A percentile compares a stretch with the other conserved stretches of the same genome.
Evolutionary conservation across 768 basidiomycete species (phyloP).

Genomic region (Lactifluus pinguis): DNA sequence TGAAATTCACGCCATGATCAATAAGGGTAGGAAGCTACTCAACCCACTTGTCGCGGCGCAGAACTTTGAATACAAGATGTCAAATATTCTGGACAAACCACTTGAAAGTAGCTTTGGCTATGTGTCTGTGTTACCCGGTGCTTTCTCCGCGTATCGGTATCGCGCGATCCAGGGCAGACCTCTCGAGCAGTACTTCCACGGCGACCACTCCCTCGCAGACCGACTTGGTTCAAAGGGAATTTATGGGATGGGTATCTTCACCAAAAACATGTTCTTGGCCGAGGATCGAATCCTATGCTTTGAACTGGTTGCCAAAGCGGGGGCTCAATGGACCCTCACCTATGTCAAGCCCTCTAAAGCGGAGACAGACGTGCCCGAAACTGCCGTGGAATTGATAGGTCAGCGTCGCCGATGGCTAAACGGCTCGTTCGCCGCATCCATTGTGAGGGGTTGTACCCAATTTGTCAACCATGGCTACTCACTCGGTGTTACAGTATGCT

Average conservation of each 20-base stretch:
- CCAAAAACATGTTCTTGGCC: constrained; percentile 86
- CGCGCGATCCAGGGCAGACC: constrained; percentile 87
- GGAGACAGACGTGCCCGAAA: constrained; percentile 93
- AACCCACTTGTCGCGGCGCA: constrained; percentile 93
- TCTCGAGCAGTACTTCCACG: constrained; percentile 78
- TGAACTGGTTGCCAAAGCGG: constrained; percentile 87
- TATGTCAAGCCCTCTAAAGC: constrained; percentile 95
- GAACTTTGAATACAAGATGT: constrained; percentile 98
- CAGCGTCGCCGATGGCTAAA: constrained; percentile 97
- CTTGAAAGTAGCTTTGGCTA: constrained; percentile 94
- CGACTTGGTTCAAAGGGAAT: constrained; percentile 90
- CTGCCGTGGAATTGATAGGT: constrained; percentile 85
- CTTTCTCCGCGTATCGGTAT: constrained; percentile 94
- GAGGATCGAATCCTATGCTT: constrained; percentile 98
- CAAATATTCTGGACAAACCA: constrained; percentile 93
- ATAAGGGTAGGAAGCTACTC: constrained; percentile 82
- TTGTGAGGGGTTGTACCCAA: constrained; percentile 41
- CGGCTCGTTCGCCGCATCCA: constrained; percentile 89
- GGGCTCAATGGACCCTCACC: constrained; percentile 80
- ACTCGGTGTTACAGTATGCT: constrained; percentile 51
- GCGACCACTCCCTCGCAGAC: constrained; percentile 84
- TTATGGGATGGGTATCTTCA: constrained; percentile 95
- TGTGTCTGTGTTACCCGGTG: constrained; percentile 90
- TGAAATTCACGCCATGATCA: constrained; percentile 95
- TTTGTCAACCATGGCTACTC: neutral